Conservation (phyloP, 345 rosid species). For the Populus tremula region DNA sequence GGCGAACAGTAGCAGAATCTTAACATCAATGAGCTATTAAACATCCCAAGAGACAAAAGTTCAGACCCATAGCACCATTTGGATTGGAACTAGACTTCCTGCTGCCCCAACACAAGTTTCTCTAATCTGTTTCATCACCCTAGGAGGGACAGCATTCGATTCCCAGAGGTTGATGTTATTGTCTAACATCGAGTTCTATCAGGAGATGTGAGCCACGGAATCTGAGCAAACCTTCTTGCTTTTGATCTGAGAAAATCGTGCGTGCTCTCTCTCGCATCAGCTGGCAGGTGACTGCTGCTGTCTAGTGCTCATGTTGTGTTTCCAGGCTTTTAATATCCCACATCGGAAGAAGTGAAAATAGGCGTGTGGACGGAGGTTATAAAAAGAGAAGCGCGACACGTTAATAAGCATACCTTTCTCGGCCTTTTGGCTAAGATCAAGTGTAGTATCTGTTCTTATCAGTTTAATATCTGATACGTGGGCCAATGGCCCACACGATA, state of each 20-base stretch:
- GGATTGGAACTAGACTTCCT: too few species aligned
- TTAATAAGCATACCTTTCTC: constrained; percentile 36
- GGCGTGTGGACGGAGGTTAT: neutral
- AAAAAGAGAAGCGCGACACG: rapidly evolving
- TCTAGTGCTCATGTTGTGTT: neutral
- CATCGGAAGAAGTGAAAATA: neutral
- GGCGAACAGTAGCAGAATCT: too few species aligned
- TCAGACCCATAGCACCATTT: too few species aligned
- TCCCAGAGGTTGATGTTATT: too few species aligned
- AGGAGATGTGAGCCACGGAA: too few species aligned
- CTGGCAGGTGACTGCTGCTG: neutral
- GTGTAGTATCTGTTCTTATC: constrained; percentile 26
- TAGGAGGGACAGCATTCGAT: too few species aligned
- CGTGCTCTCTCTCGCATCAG: too few species aligned
- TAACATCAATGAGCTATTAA: too few species aligned
- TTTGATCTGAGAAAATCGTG: neutral
- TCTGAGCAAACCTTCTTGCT: neutral
- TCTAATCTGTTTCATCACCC: too few species aligned
- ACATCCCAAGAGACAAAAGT: too few species aligned
- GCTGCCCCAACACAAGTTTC: too few species aligned
- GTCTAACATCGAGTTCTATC: too few species aligned
- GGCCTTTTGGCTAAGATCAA: constrained; percentile 65
- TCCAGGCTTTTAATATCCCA: neutral
- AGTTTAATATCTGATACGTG: constrained; percentile 17
- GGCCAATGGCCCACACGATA: constrained; percentile 2